Evolutionary conservation across 139 green algal genomes (phyloP), one percentile per base, ranked within the genome.

Genomic region (Chloropicon primus): DNA sequence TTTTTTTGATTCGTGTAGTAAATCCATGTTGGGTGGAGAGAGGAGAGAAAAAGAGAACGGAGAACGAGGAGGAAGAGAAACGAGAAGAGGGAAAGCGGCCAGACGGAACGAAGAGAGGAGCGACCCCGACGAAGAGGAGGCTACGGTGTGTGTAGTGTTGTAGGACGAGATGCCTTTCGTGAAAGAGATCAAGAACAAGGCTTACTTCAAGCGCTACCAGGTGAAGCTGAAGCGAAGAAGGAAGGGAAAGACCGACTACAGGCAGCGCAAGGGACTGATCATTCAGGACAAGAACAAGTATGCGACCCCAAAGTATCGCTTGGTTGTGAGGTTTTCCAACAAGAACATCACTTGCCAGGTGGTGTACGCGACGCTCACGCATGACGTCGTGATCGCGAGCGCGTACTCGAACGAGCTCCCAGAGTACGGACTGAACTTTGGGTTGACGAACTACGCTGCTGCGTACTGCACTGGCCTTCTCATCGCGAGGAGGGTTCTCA

Each of bases 211-310:
- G 79, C 86, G 93, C 26, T 97, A 88, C 86, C 93, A 94, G 87
- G 86, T 89, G 75, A 85, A 81, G 28, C 72, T 41, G 41, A 78
- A 72, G 54, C 25, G 71, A 17, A 5, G 72, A 5, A 27, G 72
- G 25, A 28, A 75, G 25, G 72, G 72, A 75, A 75, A 75, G 72
- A 75, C 24, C 74, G 74, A 72, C 74, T 78, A 72, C 25, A 25
- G 27, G 41, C 93, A 94, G 17, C 93, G 95, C 81, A 86, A 95
- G 24, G 81, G 92, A 21, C 84, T 99, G 82, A 88, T 86, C 72
- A 91, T 86, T 72, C 95, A 99, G 90, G 96, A 99, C 92, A 99
- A 99, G 94, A 99, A 99, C 93, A 99, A 99, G 93, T 99, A 98
- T 87, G 96, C 96, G 87, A 96, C 93, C n/a, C 94, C 93, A 82